Evolutionary conservation across 495 filamentous ascomycete genomes (phyloP).

Genomic region (Aspergillus sclerotiicarbonarius): DNA sequence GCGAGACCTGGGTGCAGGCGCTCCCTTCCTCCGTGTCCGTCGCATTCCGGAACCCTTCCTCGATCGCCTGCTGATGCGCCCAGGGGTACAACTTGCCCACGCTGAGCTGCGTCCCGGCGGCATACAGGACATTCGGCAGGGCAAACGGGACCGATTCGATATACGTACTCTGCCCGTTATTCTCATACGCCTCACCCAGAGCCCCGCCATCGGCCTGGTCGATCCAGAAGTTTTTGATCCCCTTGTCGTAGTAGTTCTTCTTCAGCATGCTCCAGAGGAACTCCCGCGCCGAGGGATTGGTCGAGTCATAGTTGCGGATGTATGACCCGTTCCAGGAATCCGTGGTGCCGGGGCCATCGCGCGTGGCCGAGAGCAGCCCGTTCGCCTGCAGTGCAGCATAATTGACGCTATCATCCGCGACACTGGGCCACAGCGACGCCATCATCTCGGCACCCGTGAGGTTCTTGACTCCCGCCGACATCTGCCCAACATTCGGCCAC

Average conservation of each 20-base stretch:
- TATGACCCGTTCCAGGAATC: constrained; percentile 32
- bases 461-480: constrained; percentile 26
- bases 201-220: constrained; percentile 33
- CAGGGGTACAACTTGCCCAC: constrained; percentile 32
- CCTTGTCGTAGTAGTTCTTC: constrained; percentile 53
- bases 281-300: constrained; percentile 40
- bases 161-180: constrained; percentile 30
- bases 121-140: constrained; percentile 28
- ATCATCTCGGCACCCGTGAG: constrained; percentile 33
- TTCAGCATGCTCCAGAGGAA: constrained; percentile 52
- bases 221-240: constrained; percentile 50
- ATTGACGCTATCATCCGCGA: constrained; percentile 28
- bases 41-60: constrained; percentile 30
- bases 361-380: constrained; percentile 27
- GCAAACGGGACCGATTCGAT: constrained; percentile 28
- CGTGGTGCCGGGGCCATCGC: constrained; percentile 28
- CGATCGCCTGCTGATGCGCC: constrained; percentile 32
- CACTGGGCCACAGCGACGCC: constrained; percentile 34
- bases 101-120: constrained; percentile 24
- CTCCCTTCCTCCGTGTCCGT: constrained; percentile 17
- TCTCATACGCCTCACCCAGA: constrained; percentile 32
- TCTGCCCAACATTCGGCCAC: constrained; percentile 25
- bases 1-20: constrained; percentile 25
- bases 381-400: constrained; percentile 29
- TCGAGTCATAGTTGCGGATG: constrained; percentile 34